Evolutionary conservation across 1,284 basidiomycete species (phyloP).

Genomic region (Cutaneotrichosporon sp.): DNA sequence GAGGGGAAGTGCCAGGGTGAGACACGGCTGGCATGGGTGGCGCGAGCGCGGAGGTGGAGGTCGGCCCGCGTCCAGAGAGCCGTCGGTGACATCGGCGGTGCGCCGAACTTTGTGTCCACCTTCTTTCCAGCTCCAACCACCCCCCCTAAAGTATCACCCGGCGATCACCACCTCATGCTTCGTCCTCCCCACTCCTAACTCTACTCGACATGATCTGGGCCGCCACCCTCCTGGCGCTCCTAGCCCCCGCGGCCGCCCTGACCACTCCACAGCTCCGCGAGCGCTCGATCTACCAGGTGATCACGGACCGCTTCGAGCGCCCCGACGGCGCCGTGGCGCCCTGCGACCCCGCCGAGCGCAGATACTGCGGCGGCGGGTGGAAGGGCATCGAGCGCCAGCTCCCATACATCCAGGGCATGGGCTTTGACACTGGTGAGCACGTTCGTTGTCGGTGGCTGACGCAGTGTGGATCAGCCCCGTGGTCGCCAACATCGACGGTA

Average conservation of each 20-base stretch:
- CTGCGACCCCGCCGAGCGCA: conserved; percentile 34
- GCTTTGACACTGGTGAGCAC: conserved; percentile 50
- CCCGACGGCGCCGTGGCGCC: conserved; percentile 30
- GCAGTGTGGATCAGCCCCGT: conserved; percentile 53
- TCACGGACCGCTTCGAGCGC: conserved; percentile 52
- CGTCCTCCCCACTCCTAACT: background rate
- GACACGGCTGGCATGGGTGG: too few species aligned
- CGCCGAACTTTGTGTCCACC: background rate
- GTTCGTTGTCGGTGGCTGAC: background rate
- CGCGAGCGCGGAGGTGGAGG: background rate
- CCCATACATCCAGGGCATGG: conserved; percentile 54
- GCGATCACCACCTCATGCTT: background rate
- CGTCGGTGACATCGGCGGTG: background rate
- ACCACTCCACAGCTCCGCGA: conserved; percentile 40
- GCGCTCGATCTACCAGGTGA: conserved; percentile 51
- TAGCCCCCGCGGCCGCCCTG: conserved; percentile 30
- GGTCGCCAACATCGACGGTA: conserved; percentile 47
- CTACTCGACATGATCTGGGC: conserved; percentile 11
- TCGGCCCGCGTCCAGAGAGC: background rate
- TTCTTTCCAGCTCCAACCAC: background rate
- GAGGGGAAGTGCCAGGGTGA: too few species aligned
- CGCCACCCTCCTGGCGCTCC: conserved; percentile 1
- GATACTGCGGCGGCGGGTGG: conserved; percentile 52
- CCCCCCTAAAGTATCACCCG: too few species aligned
- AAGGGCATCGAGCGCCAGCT: conserved; percentile 42